Evolutionary conservation across 2,329 filamentous ascomycete genomes (phyloP).

Genomic region (Penicillium italicum): DNA sequence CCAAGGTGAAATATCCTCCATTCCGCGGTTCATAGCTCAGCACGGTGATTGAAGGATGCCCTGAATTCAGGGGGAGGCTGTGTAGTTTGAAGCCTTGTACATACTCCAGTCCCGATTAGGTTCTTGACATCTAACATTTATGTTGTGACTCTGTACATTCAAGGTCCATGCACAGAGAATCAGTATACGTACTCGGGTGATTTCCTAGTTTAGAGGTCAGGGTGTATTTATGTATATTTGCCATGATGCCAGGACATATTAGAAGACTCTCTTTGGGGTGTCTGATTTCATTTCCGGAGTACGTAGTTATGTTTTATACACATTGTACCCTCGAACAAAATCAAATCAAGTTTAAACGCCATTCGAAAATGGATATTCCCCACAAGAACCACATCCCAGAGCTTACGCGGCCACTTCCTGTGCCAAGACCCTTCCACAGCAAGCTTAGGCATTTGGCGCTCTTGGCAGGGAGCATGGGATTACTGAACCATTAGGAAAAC

Average conservation of each 20-base stretch:
- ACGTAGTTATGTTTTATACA: too few species aligned
- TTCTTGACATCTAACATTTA: not conserved
- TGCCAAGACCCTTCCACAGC: slow-evolving; percentile 21
- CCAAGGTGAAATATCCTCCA: slow-evolving; percentile 10
- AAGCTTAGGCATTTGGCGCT: slow-evolving; percentile 27
- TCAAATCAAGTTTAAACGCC: not conserved
- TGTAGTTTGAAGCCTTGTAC: slow-evolving; percentile 13
- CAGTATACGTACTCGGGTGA: not conserved
- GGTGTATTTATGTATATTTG: not conserved
- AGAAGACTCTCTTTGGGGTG: too few species aligned
- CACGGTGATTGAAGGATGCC: slow-evolving; percentile 2
- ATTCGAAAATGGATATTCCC: slow-evolving; percentile 9
- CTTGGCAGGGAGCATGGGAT: slow-evolving; percentile 14
- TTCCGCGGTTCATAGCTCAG: slow-evolving; percentile 11
- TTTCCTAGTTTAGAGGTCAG: not conserved
- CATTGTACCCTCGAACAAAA: not conserved
- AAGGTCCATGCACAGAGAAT: not conserved
- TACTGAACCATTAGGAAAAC: not conserved
- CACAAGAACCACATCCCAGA: slow-evolving; percentile 15
- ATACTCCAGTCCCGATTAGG: slow-evolving; percentile 1
- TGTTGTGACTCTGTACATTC: not conserved
- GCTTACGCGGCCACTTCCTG: slow-evolving; percentile 26
- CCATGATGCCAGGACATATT: not conserved
- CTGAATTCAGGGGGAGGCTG: slow-evolving; percentile 27
- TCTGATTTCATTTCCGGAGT: too few species aligned